A percentile compares a stretch with the other conserved stretches of the same genome.
Evolutionary conservation across 345 rosid genomes (phyloP).

Genomic region (Hevea brasiliensis): DNA sequence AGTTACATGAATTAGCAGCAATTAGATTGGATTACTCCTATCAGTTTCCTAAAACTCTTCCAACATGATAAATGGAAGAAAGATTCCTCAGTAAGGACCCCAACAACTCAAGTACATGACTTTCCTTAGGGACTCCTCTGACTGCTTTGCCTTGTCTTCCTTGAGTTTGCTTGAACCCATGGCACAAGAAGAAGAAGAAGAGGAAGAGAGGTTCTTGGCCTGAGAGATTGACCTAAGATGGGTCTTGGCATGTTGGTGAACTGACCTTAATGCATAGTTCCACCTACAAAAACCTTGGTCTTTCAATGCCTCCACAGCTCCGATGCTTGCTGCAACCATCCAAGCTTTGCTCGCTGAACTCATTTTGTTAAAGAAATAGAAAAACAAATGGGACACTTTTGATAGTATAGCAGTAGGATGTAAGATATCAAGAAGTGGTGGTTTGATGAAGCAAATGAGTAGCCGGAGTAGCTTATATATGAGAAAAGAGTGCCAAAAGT

Average conservation of each 20-base stretch:
- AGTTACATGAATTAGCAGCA: not conserved
- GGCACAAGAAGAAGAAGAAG: conserved; percentile 4
- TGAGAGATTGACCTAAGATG: conserved; percentile 17
- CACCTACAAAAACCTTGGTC: conserved; percentile 44
- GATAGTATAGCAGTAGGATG: too few relatives aligned
- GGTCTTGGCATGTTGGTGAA: conserved; percentile 23
- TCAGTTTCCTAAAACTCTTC: not conserved
- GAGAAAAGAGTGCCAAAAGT: not conserved
- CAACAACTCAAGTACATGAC: conserved; percentile 27
- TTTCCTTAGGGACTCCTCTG: conserved; percentile 18
- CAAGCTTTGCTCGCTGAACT: conserved; percentile 37
- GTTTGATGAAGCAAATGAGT: not conserved
- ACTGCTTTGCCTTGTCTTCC: conserved; percentile 14
- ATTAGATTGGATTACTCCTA: too few relatives aligned
- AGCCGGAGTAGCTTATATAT: not conserved
- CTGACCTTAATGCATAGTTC: conserved; percentile 27
- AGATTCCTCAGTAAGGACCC: conserved; percentile 15
- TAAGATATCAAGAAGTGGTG: not conserved
- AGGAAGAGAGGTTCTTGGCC: conserved; percentile 25
- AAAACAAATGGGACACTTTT: not conserved
- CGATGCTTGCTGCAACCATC: conserved; percentile 35
- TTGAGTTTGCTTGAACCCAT: conserved; percentile 5
- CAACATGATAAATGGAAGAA: not conserved
- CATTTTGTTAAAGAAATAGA: conserved; percentile 12
- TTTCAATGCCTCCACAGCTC: conserved; percentile 41